Evolutionary conservation across 768 basidiomycete genomes (phyloP).

Genomic region (Boletellus ananiceps): DNA sequence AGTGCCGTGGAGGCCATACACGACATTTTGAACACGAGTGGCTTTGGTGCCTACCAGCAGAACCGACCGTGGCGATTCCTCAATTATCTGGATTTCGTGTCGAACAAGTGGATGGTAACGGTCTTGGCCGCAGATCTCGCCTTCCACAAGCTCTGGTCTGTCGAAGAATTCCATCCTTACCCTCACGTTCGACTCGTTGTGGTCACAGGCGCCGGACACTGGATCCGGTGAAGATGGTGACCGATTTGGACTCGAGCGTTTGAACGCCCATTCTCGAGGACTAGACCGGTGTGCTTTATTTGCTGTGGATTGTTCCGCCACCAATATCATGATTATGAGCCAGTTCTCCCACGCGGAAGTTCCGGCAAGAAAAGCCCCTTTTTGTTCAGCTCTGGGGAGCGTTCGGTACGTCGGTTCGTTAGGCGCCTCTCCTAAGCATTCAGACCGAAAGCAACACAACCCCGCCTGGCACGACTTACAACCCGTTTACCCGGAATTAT

Average conservation of each 20-base stretch:
- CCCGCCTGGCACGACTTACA: too few relatives aligned
- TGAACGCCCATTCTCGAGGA: too few relatives aligned
- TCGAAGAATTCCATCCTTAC: conserved; percentile 13
- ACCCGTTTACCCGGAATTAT: too few relatives aligned
- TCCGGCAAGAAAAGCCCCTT: too few relatives aligned
- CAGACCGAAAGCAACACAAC: too few relatives aligned
- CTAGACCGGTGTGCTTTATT: too few relatives aligned
- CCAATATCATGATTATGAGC: too few relatives aligned
- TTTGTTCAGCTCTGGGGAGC: too few relatives aligned
- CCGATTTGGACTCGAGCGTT: neutral
- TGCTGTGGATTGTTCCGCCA: too few relatives aligned
- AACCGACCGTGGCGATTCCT: conserved; percentile 19
- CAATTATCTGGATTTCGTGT: neutral
- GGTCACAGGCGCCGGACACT: conserved; percentile 19
- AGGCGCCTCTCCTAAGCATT: too few relatives aligned
- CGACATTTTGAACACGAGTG: neutral
- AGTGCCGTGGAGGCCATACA: conserved; percentile 4
- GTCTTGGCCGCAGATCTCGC: conserved; percentile 19
- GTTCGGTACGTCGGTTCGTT: too few relatives aligned
- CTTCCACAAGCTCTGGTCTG: neutral
- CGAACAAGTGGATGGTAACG: conserved; percentile 11
- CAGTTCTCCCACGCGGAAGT: too few relatives aligned
- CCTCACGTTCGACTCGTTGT: conserved; percentile 8
- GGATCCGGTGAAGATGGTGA: conserved; percentile 18
- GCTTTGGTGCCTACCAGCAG: conserved; percentile 3